phyloP scores from a whole-genome alignment of 176 grass and related monocot genomes.

The Ensete ventricosum region DNA sequence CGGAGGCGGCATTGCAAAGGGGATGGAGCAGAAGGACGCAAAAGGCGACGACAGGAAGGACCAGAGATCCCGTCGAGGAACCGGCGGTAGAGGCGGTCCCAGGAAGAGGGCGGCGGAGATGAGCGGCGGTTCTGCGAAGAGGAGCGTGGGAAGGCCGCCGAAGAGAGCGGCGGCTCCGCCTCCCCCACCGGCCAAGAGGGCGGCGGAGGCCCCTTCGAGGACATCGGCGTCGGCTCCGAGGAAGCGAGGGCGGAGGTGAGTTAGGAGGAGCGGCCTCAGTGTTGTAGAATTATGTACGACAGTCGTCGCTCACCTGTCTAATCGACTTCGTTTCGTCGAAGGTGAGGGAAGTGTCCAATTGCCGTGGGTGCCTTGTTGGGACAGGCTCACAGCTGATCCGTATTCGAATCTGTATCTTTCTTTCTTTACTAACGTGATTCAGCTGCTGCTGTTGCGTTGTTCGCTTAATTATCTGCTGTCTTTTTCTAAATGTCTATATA shows the following conservation, averaged over 20 bases:
- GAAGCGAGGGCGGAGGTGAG: slow-evolving; percentile 40
- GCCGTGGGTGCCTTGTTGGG: too few species aligned
- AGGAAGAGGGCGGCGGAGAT: slow-evolving; percentile 26
- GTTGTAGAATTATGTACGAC: too few species aligned
- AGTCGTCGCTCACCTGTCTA: too few species aligned
- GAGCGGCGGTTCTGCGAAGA: slow-evolving; percentile 23
- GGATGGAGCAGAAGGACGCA: slow-evolving; percentile 32
- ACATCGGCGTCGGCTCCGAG: slow-evolving; percentile 22
- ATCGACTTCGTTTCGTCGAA: too few species aligned
- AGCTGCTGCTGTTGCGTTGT: too few species aligned
- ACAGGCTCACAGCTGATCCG: too few species aligned
- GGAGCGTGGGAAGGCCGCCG: slow-evolving; percentile 52
- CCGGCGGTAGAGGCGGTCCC: not conserved
- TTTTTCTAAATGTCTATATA: too few species aligned
- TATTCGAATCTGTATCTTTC: too few species aligned
- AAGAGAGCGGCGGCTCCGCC: slow-evolving; percentile 43
- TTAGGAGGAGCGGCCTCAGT: too few species aligned
- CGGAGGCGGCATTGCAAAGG: not conserved
- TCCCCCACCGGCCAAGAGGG: slow-evolving; percentile 34
- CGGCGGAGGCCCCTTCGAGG: slow-evolving; percentile 11
- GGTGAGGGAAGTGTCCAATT: too few species aligned
- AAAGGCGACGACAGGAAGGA: slow-evolving; percentile 46
- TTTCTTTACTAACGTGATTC: too few species aligned
- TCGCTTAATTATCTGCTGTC: too few species aligned
- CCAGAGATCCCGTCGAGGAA: slow-evolving; percentile 11